Evolutionary conservation across 2,329 filamentous ascomycete genomes (phyloP), one percentile per base, ranked within the genome.

Genomic region (Aspergillus clavatus): DNA sequence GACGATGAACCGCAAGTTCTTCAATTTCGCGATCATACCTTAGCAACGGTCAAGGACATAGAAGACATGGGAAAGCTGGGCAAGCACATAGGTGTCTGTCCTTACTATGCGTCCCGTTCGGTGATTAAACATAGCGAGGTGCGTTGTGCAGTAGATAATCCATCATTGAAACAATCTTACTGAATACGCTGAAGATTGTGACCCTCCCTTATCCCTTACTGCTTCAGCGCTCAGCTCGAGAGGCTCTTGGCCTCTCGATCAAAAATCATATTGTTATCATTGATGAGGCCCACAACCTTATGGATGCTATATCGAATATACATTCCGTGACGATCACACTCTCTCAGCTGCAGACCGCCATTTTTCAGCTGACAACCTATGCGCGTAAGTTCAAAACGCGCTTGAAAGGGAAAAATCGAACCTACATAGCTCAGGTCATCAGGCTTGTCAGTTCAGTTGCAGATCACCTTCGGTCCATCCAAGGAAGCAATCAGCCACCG

Each of bases 261-360:
- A 89, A 94, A 57, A 82, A 83, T 4, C 93, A 95, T 59, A 76
- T 98, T 0, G 83, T 98, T n/a, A 86, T 98, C 21, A 87, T 98
- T 38, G 93, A 98, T 56, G 93, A 98, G 72, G 93, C 93, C 0
- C 93, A 98, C 64, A 98, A 98, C 61, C 80, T 98, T 42, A 95
- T 96, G 85, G 90, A 96, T 64, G 89, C 91, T 0, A 88, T 98
- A 37, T 81, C 88, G 12, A 85, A 83, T 37, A 93, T 95, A 26
- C 83, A 96, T 63, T 90, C 90, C 0, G 81, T 88, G 0, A 81
- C 86, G 27, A 77, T 97, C 16, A 81, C 80, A 2, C 72, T 95
- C 3, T 72, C 72, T 21, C 89, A 96, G 51, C 72, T 97, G 14
- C 80, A 80, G 40, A 77, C 79, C 47, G 87, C 86, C 2, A 79